phyloP scores from a whole-genome alignment of 352 stramenopile species.

The Aphanomyces invadans region DNA sequence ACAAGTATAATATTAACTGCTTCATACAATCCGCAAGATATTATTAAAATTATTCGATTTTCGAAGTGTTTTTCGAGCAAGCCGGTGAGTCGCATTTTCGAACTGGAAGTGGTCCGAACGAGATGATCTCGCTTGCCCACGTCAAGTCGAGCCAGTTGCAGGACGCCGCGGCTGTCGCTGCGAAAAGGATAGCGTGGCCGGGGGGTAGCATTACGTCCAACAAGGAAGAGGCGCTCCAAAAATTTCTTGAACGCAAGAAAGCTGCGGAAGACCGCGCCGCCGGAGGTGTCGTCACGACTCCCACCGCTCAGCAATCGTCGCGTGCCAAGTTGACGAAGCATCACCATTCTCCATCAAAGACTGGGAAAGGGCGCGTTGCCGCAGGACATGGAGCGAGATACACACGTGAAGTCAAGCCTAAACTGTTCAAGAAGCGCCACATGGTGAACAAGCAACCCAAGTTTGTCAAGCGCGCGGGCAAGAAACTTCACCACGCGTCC shows the following conservation, averaged over 20 bases:
- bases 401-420: background rate
- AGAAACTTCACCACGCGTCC: background rate
- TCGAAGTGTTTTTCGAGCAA: background rate
- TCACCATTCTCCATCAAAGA: background rate
- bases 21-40: background rate
- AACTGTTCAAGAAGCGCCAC: constrained; percentile 7
- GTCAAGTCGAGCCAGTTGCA: constrained; percentile 20
- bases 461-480: background rate
- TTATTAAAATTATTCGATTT: constrained; percentile 11
- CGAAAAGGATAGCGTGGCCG: constrained; percentile 49
- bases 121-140: constrained; percentile 23
- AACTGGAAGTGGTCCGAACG: too few relatives aligned
- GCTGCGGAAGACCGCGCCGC: constrained; percentile 1
- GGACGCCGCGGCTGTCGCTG: background rate
- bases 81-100: background rate
- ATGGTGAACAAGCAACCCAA: background rate
- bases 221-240: constrained; percentile 77
- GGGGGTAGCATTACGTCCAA: constrained; percentile 78
- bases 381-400: background rate
- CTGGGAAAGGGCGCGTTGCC: background rate
- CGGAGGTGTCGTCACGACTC: background rate
- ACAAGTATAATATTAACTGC: background rate
- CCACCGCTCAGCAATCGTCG: background rate
- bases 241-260: constrained; percentile 74
- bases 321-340: background rate